Evolutionary conservation across 495 filamentous ascomycete species (phyloP).

Genomic region (Podospora appendiculata): DNA sequence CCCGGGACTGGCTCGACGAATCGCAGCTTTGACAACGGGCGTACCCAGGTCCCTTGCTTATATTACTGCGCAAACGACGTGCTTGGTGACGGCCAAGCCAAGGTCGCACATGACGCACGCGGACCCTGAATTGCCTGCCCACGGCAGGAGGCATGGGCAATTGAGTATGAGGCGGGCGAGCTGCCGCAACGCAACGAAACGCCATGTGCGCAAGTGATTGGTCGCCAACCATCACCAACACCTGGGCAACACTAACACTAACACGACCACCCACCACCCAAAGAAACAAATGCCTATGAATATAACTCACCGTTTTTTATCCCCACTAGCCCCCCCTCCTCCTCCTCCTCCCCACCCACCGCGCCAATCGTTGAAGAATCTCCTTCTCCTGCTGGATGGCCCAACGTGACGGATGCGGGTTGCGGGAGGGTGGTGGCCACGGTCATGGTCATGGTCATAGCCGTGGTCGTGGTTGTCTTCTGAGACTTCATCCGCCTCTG

Average conservation of each 20-base stretch:
- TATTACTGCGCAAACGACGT: no score
- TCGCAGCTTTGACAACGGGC: no score
- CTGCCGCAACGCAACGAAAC: no score
- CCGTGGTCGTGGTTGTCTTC: not conserved
- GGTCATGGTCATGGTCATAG: not conserved
- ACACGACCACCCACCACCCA: not conserved
- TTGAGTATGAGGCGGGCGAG: no score
- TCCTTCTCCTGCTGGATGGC: not conserved
- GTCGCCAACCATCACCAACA: not conserved
- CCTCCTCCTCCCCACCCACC: not conserved
- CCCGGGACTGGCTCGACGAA: no score
- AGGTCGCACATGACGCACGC: no score
- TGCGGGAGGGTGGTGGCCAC: not conserved
- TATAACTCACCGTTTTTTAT: no score
- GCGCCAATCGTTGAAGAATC: not conserved
- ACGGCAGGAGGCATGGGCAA: no score
- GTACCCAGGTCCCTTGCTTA: no score
- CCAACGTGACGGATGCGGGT: not conserved
- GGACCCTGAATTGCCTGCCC: no score
- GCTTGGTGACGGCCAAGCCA: no score
- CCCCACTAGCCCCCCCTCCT: not conserved
- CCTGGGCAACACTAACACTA: not conserved
- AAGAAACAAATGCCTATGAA: not conserved
- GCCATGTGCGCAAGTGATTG: constrained; percentile 17
- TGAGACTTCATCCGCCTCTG: not conserved